Evolutionary conservation across 352 stramenopile genomes (phyloP), one percentile per base, ranked within the genome.

Genomic region (Pythium vanterpoolii): DNA sequence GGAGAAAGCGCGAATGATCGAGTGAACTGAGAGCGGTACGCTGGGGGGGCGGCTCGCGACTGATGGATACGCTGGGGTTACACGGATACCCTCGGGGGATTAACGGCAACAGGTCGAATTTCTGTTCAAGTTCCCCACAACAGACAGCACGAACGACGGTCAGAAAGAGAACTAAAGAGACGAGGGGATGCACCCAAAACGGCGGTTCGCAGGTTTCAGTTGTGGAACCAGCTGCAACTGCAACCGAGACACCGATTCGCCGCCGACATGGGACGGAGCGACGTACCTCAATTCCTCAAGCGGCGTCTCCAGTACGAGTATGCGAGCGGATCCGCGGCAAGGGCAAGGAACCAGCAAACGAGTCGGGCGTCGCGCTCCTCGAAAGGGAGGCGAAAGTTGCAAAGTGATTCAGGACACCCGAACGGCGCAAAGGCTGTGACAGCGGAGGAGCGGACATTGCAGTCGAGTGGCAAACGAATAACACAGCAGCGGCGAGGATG

Each of bases 341-440:
- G 21, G 30, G 11, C 38, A 24, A 49, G 26, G 51, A 21, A 30
- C 33, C 30, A 33, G 33, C n/a, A 36, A 40, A 30, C 38, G n/a
- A 24, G 44, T 45, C 18, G 11, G 49, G 60, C 48, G 56, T 49
- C 46, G 40, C 50, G 57, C 53, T 73, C 65, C 61, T 69, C 43
- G 65, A 73, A 69, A 73, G 55, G 28, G 60, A 63, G 24, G 55
- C 50, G 65, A 73, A 73, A 73, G 65, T 73, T 73, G 60, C 65
- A 55, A 69, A 73, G 45, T 69, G 65, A 65, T 26, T 51, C 26
- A 28, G 13, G 49, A 23, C 50, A 30, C 18, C 45, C n/a, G 19
- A 50, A 2, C 28, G 42, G 10, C 24, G 8, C 13, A 44, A 36
- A n/a, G n/a, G 27, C 11, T 39, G 43, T 45, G 27, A 40, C 27